These are phyloP conservation scores for Ganoderma meredithae DNA, from an alignment of 1,284 basidiomycete genomes.

Conservation along the genomic window DNA sequence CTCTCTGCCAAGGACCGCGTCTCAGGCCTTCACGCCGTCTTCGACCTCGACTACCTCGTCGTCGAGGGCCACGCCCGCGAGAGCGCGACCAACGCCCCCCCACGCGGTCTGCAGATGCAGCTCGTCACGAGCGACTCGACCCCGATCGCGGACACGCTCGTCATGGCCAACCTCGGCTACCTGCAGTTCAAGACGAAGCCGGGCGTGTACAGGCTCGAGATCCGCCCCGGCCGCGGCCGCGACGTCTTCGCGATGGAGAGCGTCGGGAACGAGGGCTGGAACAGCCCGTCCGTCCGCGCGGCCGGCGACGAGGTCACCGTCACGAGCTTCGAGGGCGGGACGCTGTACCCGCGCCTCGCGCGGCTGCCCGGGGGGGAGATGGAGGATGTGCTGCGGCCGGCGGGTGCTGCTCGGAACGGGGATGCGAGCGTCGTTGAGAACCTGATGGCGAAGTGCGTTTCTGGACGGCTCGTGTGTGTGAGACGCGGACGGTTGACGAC, in stretches of 20 bases:
- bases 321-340: slow-evolving; percentile 88
- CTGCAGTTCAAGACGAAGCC: slow-evolving; percentile 95
- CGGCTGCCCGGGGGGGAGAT: slow-evolving; percentile 81
- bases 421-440: slow-evolving; percentile 51
- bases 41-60: slow-evolving; percentile 90
- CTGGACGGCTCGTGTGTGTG: background rate
- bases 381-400: slow-evolving; percentile 74
- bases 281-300: slow-evolving; percentile 72
- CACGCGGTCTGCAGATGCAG: slow-evolving; percentile 88
- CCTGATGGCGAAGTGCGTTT: slow-evolving; percentile 57
- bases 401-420: slow-evolving; percentile 36
- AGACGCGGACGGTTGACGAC: background rate
- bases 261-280: slow-evolving; percentile 85
- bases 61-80: slow-evolving; percentile 96
- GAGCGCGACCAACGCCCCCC: slow-evolving; percentile 63
- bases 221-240: slow-evolving; percentile 82
- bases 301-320: slow-evolving; percentile 79
- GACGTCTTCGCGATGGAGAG: slow-evolving; percentile 88
- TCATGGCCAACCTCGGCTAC: slow-evolving; percentile 96
- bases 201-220: slow-evolving; percentile 85
- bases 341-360: slow-evolving; percentile 83
- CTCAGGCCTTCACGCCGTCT: slow-evolving; percentile 77
- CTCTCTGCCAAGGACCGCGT: slow-evolving; percentile 63
- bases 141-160: slow-evolving; percentile 81
- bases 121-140: slow-evolving; percentile 59